Evolutionary conservation across 352 stramenopile species (phyloP).

Genomic region (Globisporangium barbulae): DNA sequence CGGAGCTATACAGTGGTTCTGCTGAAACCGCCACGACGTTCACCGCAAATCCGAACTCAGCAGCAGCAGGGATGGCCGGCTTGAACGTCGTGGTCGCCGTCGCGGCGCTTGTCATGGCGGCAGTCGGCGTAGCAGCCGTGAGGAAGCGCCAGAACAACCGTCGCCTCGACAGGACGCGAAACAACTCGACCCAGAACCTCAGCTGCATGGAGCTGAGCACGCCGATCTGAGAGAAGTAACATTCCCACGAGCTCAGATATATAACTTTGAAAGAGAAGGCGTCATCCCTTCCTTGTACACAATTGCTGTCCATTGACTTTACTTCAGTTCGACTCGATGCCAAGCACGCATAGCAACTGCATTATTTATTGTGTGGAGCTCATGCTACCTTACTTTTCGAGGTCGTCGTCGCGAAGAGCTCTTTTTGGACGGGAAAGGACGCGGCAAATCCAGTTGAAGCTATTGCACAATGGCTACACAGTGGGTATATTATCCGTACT

Average conservation of each 20-base stretch:
- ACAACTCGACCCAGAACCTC: slow-evolving; percentile 11
- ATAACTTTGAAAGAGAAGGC: too few relatives aligned
- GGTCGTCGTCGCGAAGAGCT: too few relatives aligned
- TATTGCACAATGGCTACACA: background rate
- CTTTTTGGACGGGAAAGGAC: background rate
- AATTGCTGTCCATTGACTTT: too few relatives aligned
- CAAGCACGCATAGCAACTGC: too few relatives aligned
- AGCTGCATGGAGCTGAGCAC: slow-evolving; percentile 11
- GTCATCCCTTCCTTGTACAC: too few relatives aligned
- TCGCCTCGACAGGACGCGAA: background rate
- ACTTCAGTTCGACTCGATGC: too few relatives aligned
- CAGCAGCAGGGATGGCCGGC: background rate
- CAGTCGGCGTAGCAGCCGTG: slow-evolving; percentile 12
- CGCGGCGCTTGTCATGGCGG: slow-evolving; percentile 11
- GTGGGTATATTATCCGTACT: background rate
- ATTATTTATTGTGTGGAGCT: too few relatives aligned
- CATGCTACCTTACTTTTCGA: too few relatives aligned
- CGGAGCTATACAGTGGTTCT: background rate
- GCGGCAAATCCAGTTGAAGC: background rate
- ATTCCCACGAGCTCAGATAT: too few relatives aligned
- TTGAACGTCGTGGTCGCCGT: slow-evolving; percentile 10
- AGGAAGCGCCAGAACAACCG: slow-evolving; percentile 13
- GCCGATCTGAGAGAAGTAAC: slow-evolving; percentile 4
- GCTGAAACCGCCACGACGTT: background rate
- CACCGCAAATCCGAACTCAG: background rate